These are phyloP conservation scores for Flaveria floridana DNA, from an alignment of 140 eudicot species.

Conservation along the genomic window DNA sequence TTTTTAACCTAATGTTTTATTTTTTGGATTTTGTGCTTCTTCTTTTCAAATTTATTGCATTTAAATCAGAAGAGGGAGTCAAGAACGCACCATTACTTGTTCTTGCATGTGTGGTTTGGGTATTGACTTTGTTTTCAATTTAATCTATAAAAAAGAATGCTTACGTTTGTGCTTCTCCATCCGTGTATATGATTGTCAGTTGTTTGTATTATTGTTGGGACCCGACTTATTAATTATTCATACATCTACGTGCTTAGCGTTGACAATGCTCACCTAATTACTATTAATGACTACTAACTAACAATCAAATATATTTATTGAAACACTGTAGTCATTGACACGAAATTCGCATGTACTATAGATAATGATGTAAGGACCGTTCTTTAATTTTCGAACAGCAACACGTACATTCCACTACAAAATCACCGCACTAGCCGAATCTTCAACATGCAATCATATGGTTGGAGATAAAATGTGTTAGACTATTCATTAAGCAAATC, in stretches of 20 bases:
- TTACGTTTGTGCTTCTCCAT: neutral
- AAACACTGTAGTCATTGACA: neutral
- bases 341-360: neutral
- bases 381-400: too few species aligned
- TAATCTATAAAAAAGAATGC: constrained; percentile 21
- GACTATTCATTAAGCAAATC: too few species aligned
- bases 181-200: neutral
- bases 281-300: neutral
- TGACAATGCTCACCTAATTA: constrained; percentile 3
- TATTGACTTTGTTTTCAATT: constrained; percentile 66
- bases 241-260: neutral
- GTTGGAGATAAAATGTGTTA: too few species aligned
- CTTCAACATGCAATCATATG: too few species aligned
- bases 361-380: neutral
- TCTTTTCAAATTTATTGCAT: constrained; percentile 27
- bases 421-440: too few species aligned
- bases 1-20: neutral
- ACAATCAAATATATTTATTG: neutral
- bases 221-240: neutral
- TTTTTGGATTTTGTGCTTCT: constrained; percentile 22
- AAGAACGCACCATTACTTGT: constrained; percentile 81
- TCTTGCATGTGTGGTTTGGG: constrained; percentile 74
- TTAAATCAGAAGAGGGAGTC: constrained; percentile 53
- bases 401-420: too few species aligned
- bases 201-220: constrained; percentile 5